phyloP scores from a whole-genome alignment of 2,329 filamentous ascomycete genomes.

The Cladosporium sp. region DNA sequence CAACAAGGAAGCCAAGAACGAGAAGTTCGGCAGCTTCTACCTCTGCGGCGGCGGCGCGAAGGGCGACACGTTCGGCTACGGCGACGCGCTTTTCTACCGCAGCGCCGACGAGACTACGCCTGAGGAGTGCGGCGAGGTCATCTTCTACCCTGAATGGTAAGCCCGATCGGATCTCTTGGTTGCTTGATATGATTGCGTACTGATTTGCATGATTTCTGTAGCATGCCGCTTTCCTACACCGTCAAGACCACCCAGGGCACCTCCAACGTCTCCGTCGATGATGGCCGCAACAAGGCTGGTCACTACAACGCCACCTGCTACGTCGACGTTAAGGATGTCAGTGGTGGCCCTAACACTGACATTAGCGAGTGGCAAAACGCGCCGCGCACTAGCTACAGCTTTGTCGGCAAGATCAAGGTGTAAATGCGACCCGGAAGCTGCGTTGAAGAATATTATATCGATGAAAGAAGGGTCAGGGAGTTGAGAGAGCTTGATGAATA shows the following conservation, averaged over 20 bases:
- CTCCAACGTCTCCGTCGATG: background rate
- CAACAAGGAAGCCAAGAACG: constrained; percentile 16
- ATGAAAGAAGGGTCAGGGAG: background rate
- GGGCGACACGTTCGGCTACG: background rate
- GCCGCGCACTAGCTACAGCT: background rate
- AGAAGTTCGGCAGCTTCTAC: constrained; percentile 19
- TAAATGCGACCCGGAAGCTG: background rate
- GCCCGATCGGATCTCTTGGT: too few relatives aligned
- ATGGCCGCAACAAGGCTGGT: constrained; percentile 2
- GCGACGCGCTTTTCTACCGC: constrained; percentile 13
- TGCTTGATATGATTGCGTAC: background rate
- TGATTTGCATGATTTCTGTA: constrained; percentile 3
- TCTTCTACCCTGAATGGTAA: constrained; percentile 20
- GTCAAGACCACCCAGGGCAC: constrained; percentile 4
- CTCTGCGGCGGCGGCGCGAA: background rate
- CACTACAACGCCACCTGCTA: constrained; percentile 14
- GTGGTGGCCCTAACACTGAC: background rate
- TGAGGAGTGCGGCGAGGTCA: constrained; percentile 10
- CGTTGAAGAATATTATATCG: too few relatives aligned
- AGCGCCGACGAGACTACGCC: constrained; percentile 15
- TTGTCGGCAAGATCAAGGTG: constrained; percentile 6
- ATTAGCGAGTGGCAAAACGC: background rate
- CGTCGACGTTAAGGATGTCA: constrained; percentile 7
- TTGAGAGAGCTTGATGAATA: background rate
- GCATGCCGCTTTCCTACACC: constrained; percentile 8